Conservation (phyloP, 768 basidiomycete species). For the Fistulinella prunicolor region DNA sequence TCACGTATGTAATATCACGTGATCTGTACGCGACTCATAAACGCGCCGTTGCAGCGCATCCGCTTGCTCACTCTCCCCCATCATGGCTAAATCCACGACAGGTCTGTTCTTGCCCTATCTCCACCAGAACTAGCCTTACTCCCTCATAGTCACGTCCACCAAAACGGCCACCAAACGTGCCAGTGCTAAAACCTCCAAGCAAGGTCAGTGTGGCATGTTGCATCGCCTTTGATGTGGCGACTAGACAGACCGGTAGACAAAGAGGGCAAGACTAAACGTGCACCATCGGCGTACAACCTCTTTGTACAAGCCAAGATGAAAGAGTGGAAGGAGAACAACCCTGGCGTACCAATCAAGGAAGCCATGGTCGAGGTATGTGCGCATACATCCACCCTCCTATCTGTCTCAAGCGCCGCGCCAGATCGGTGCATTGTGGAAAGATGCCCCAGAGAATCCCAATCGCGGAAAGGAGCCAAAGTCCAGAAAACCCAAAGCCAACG, state of each 20-base stretch:
- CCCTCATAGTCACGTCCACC: slow-evolving; percentile 45
- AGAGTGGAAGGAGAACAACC: slow-evolving; percentile 54
- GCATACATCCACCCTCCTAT: slow-evolving; percentile 3
- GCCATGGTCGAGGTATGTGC: slow-evolving; percentile 46
- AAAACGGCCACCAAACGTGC: slow-evolving; percentile 57
- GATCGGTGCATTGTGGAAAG: slow-evolving; percentile 57
- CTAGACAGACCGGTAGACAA: slow-evolving; percentile 26
- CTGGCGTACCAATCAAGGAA: slow-evolving; percentile 45
- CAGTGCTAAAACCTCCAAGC: slow-evolving; percentile 43
- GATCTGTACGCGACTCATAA: slow-evolving; percentile 29
- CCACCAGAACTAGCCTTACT: slow-evolving; percentile 1
- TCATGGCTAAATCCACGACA: slow-evolving; percentile 53
- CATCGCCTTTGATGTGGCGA: not conserved
- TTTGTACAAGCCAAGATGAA: slow-evolving; percentile 58
- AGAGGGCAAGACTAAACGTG: slow-evolving; percentile 51
- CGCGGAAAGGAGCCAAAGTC: slow-evolving; percentile 51
- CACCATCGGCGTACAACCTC: slow-evolving; percentile 57
- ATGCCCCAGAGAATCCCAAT: slow-evolving; percentile 63
- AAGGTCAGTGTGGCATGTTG: slow-evolving; percentile 26
- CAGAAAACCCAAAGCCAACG: slow-evolving; percentile 42
- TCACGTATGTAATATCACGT: too few species aligned
- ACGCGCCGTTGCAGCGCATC: slow-evolving; percentile 2
- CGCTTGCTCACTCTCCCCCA: slow-evolving; percentile 10
- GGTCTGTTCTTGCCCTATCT: slow-evolving; percentile 31
- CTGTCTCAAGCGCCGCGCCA: slow-evolving; percentile 23